Evolutionary conservation across 2,329 filamentous ascomycete genomes (phyloP).

Genomic region (Ilyonectria mors-panacis): DNA sequence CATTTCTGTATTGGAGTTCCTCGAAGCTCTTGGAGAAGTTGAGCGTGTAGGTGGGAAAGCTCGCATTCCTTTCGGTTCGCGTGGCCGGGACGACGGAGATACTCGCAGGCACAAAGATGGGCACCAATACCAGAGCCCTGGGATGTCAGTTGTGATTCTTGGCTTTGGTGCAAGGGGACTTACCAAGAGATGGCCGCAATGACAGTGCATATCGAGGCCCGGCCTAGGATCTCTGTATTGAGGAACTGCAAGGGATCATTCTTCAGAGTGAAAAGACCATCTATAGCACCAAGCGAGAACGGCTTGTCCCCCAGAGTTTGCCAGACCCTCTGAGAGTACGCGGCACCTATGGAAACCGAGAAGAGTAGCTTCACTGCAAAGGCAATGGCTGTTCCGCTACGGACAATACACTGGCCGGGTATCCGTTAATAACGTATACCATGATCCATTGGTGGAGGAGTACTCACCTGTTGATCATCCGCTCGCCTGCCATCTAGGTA

Average conservation of each 20-base stretch:
- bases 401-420: constrained; percentile 4
- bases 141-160: background rate
- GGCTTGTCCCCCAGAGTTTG: constrained; percentile 4
- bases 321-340: constrained; percentile 11
- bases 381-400: constrained; percentile 8
- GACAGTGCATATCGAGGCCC: constrained; percentile 3
- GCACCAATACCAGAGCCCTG: constrained; percentile 5
- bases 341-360: constrained; percentile 5
- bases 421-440: background rate
- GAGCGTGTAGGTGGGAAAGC: constrained; percentile 6
- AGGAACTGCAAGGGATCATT: constrained; percentile 13
- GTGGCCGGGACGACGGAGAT: constrained; percentile 8
- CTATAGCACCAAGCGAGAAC: constrained; percentile 5
- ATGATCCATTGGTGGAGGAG: background rate
- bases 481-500: constrained; percentile 3
- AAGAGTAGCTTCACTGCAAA: constrained; percentile 10
- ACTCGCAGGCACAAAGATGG: constrained; percentile 6
- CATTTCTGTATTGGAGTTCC: constrained; percentile 8
- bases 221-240: constrained; percentile 3
- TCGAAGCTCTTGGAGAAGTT: constrained; percentile 11
- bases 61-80: background rate
- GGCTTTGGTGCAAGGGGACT: background rate
- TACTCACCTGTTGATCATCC: background rate
- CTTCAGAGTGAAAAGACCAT: constrained; percentile 12
- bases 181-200: constrained; percentile 4